Evolutionary conservation across 2,329 filamentous ascomycete genomes (phyloP).

Genomic region (Huntiella savannae): DNA sequence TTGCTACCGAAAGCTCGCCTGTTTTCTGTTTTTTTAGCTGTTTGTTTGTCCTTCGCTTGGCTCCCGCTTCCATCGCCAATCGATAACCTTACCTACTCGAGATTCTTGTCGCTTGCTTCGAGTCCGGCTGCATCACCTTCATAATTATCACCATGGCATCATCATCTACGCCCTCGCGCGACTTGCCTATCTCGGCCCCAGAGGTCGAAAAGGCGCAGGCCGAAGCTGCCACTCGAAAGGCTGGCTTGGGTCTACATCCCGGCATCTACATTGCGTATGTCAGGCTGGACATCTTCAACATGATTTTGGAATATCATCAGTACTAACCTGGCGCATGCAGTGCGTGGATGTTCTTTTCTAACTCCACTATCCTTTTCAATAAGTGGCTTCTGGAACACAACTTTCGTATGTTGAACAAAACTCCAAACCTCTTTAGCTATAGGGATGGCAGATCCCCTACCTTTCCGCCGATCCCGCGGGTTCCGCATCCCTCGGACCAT

Average conservation of each 20-base stretch:
- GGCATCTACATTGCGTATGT: conserved; percentile 20
- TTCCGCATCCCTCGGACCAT: too few species aligned
- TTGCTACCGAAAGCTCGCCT: too few species aligned
- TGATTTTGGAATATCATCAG: background rate
- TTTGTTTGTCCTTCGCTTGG: background rate
- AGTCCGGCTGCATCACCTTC: background rate
- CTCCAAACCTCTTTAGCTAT: background rate
- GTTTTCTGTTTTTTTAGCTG: background rate
- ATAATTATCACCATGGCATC: conserved; percentile 8
- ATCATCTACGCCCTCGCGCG: conserved; percentile 10
- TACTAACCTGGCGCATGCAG: conserved; percentile 16
- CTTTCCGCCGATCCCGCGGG: background rate
- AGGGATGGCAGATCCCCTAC: background rate
- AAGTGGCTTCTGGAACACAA: conserved; percentile 65
- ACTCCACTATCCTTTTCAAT: conserved; percentile 76
- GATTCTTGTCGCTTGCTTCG: background rate
- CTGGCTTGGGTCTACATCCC: conserved; percentile 14
- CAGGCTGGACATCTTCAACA: background rate
- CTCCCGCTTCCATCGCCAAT: too few species aligned
- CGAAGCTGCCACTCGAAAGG: conserved; percentile 8
- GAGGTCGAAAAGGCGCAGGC: conserved; percentile 14
- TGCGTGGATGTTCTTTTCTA: conserved; percentile 72
- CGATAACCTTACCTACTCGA: too few species aligned
- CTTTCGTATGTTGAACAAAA: conserved; percentile 23
- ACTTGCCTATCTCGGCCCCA: conserved; percentile 10